Evolutionary conservation across 208 protist species (phyloP), one percentile per base, ranked within the genome.

Genomic region (Trypanosoma cruzi): DNA sequence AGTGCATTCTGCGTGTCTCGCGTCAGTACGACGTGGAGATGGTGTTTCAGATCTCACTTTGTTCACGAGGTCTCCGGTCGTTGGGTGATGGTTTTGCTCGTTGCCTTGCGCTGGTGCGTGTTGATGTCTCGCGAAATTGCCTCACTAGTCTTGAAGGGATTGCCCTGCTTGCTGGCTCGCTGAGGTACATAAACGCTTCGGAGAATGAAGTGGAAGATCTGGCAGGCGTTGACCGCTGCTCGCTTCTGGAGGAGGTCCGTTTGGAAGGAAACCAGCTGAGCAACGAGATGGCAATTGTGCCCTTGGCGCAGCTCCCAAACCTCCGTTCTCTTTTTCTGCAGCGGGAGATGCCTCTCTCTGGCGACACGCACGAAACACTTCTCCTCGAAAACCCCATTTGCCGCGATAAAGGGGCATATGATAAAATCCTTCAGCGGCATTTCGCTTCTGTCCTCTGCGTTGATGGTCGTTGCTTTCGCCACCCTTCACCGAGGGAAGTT

Each of bases 331-430:
- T 96, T 22, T 55, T 74, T 13, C 58, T 96, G 29, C 66, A 75
- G 48, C 80, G 84, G 2, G 64, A 72, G 24, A 65, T 93, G 4
- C 5, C 32, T 16, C 48, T 96, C 13, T 57, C 28, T 34, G 73
- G 82, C 4, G 64, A 52, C 10, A 71, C 65, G 31, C 46, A 57
- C 22, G 67, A 83, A 34, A 61, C 64, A 1, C 64, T 95, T 5
- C 32, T 88, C 8, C 64, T 94, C 3, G 86, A 96, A 68, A 96
- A 96, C 34, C 91, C 91, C 11, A 56, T 96, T 20, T 90, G 88
- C 58, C 36, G 22, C 0, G 75, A 86, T 50, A 53, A 24, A 13
- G 71, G 61, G n/a, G 60, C 32, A 7, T 92, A 92, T 70, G 46
- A 52, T 4, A 10, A 50, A 14, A 64, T 72, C 4, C 71, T 83